Conservation (phyloP, 208 protist genomes). For the Herpetomonas samuelpessoai region DNA sequence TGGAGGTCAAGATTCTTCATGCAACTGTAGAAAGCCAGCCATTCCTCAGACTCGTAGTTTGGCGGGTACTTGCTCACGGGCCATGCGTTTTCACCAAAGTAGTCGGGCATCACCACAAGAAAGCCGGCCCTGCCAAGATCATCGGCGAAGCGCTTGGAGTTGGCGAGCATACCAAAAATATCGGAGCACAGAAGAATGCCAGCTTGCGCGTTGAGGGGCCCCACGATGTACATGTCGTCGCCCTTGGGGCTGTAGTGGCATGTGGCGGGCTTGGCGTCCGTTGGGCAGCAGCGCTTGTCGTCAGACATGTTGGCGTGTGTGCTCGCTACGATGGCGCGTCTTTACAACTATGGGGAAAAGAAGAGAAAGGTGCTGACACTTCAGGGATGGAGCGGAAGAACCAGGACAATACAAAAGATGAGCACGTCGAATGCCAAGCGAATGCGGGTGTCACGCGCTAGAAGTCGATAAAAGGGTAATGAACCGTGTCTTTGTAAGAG, state of each 20-base stretch:
- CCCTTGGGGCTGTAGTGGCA: slow-evolving; percentile 21
- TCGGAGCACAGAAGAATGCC: slow-evolving; percentile 49
- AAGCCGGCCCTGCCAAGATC: slow-evolving; percentile 35
- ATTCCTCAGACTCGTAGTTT: slow-evolving; percentile 27
- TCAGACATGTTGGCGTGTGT: slow-evolving; percentile 4
- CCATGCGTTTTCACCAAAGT: slow-evolving; percentile 35
- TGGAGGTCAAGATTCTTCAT: slow-evolving; percentile 21
- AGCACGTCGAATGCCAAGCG: too few species aligned
- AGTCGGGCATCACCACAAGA: slow-evolving; percentile 63
- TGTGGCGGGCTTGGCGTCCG: slow-evolving; percentile 21
- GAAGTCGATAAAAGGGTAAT: too few species aligned
- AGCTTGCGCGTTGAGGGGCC: slow-evolving; percentile 27
- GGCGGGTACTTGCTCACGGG: slow-evolving; percentile 25
- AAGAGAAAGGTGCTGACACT: too few species aligned
- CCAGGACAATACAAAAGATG: too few species aligned
- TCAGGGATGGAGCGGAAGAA: too few species aligned
- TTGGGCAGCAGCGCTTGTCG: slow-evolving; percentile 43
- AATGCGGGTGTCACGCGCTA: too few species aligned
- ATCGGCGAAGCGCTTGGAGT: slow-evolving; percentile 46
- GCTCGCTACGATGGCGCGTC: too few species aligned
- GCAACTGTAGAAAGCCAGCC: slow-evolving; percentile 18
- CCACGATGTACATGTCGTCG: slow-evolving; percentile 40
- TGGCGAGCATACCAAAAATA: slow-evolving; percentile 52
- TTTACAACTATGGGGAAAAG: too few species aligned
- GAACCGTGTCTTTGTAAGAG: too few species aligned